A percentile compares a stretch with the other conserved stretches of the same genome.
Evolutionary conservation across 495 filamentous ascomycete genomes (phyloP).

Genomic region (Neurospora intermedia): DNA sequence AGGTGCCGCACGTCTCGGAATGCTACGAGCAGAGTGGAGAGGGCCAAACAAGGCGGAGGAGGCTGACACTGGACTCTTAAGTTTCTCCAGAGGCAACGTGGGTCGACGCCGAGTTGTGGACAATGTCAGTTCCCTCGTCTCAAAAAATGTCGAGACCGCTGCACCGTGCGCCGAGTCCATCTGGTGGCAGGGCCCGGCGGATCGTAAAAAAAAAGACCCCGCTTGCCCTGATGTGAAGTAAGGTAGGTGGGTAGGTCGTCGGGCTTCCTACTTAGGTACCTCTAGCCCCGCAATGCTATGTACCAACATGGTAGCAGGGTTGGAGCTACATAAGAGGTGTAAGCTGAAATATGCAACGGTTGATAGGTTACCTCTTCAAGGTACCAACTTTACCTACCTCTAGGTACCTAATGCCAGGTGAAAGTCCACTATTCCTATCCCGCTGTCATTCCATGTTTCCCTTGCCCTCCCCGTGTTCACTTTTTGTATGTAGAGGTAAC

Average conservation of each 20-base stretch:
- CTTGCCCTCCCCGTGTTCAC: neutral
- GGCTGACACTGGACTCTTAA: neutral
- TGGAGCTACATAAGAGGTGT: neutral
- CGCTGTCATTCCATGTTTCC: neutral
- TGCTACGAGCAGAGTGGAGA: neutral
- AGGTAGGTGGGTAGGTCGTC: neutral
- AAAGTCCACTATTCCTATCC: neutral
- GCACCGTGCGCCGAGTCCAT: neutral
- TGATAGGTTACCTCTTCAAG: slow-evolving; percentile 4
- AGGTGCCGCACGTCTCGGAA: slow-evolving; percentile 1
- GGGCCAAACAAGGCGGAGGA: neutral
- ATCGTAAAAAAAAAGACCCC: neutral
- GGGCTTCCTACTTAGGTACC: neutral
- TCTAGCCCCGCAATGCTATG: neutral
- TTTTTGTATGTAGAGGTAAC: neutral
- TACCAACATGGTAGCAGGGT: neutral
- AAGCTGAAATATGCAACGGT: slow-evolving; percentile 16
- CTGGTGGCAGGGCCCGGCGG: slow-evolving; percentile 5
- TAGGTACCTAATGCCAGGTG: no score
- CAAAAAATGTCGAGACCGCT: slow-evolving; percentile 6
- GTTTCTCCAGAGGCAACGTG: slow-evolving; percentile 7
- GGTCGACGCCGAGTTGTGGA: slow-evolving; percentile 2
- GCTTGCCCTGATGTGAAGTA: neutral
- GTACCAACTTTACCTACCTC: no score
- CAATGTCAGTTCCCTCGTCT: neutral